Evolutionary conservation across 768 basidiomycete species (phyloP).

Genomic region (Serendipita sp.): DNA sequence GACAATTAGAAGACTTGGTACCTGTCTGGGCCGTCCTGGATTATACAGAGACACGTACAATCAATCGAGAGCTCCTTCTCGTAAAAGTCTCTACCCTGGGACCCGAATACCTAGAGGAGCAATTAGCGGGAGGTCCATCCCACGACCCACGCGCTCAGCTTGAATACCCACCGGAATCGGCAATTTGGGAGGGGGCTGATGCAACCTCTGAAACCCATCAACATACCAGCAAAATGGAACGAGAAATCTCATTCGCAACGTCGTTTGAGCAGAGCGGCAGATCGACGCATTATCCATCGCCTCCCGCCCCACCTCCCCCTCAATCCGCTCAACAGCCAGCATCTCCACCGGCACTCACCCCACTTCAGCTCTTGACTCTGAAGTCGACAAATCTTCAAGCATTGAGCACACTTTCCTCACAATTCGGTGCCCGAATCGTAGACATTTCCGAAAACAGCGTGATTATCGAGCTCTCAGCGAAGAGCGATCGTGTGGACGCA

Average conservation of each 20-base stretch:
- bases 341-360: conserved; percentile 34
- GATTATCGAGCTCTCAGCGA: conserved; percentile 89
- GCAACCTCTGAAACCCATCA: conserved; percentile 8
- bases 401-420: conserved; percentile 65
- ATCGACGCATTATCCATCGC: conserved; percentile 23
- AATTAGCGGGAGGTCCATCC: conserved; percentile 70
- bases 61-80: conserved; percentile 85
- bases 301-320: conserved; percentile 14
- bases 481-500: conserved; percentile 80
- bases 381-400: conserved; percentile 84
- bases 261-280: conserved; percentile 46
- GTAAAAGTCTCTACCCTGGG: conserved; percentile 96
- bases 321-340: conserved; percentile 18
- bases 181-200: conserved; percentile 9
- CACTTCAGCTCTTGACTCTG: conserved; percentile 72
- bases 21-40: conserved; percentile 99
- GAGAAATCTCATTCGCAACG: conserved; percentile 57
- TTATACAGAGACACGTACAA: conserved; percentile 83
- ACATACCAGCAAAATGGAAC: conserved; percentile 39
- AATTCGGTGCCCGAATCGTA: conserved; percentile 86
- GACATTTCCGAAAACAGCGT: conserved; percentile 91
- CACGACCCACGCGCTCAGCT: conserved; percentile 45
- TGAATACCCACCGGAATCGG: conserved; percentile 13
- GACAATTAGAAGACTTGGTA: conserved; percentile 93
- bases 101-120: conserved; percentile 89